A percentile compares a stretch with the other conserved stretches of the same genome.
Conservation (phyloP, 2,329 filamentous ascomycete genomes). For the Fusarium chuoi region DNA sequence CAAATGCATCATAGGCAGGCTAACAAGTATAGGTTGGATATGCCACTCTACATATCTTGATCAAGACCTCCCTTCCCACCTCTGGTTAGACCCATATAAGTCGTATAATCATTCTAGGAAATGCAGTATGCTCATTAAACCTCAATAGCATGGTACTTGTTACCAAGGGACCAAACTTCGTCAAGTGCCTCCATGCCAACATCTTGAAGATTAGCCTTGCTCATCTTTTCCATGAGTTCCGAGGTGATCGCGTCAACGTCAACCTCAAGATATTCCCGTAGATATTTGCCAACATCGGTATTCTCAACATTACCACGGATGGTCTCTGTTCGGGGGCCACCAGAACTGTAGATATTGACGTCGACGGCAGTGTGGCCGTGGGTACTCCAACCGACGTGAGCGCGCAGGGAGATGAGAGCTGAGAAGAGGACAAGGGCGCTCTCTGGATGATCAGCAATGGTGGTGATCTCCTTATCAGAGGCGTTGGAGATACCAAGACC, state of each 20-base stretch:
- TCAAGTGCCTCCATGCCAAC: slow-evolving; percentile 27
- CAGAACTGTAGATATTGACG: slow-evolving; percentile 93
- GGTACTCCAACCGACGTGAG: slow-evolving; percentile 92
- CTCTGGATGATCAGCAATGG: slow-evolving; percentile 68
- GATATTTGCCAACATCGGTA: slow-evolving; percentile 86
- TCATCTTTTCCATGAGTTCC: slow-evolving; percentile 71
- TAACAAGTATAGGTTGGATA: neutral
- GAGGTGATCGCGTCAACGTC: slow-evolving; percentile 82
- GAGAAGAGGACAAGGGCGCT: slow-evolving; percentile 72
- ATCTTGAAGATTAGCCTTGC: slow-evolving; percentile 23
- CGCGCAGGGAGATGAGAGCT: slow-evolving; percentile 86
- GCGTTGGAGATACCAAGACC: slow-evolving; percentile 83
- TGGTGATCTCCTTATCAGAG: slow-evolving; percentile 74
- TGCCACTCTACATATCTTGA: neutral
- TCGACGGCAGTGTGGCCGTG: slow-evolving; percentile 95
- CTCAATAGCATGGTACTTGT: slow-evolving; percentile 25
- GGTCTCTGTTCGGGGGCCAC: slow-evolving; percentile 69
- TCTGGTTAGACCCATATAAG: neutral
- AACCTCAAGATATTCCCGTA: slow-evolving; percentile 81
- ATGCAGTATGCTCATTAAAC: neutral
- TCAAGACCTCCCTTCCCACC: neutral
- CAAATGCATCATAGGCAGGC: neutral
- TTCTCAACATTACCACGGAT: slow-evolving; percentile 93
- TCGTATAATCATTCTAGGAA: neutral
- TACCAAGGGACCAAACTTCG: slow-evolving; percentile 22